Base-by-base conservation (phyloP, 2,329 filamentous ascomycete genomes). In the Penicillium thymicola region DNA sequence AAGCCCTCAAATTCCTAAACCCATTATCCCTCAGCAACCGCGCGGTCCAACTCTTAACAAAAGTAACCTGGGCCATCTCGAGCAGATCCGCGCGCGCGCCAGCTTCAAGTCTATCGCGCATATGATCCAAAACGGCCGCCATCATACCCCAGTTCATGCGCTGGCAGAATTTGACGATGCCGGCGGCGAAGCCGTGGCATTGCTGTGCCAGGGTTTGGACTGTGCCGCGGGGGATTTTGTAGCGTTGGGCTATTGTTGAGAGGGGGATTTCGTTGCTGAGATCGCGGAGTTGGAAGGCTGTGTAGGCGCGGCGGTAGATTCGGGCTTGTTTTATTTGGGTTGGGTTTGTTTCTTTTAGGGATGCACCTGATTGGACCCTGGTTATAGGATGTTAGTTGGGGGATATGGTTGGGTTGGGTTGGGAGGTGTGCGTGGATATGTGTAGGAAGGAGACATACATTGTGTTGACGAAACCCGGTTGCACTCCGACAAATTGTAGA, bases 151-250 rank as follows among this genome's bases (percentile, higher is more conserved):
- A 91, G 2, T 82, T 85, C 89, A 92, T 90, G 18, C 84, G 81
- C 62, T 90, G 81, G 67, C 89, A 92, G 67, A 92, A 92, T 62
- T 89, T 90, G 58, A 92, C 84, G 79, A 91, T 90, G 4, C 88
- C 88, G 2, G 87, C 87, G 4, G 88, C 89, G 66, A 92, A 92
- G 0, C 89, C 89, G 61, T 90, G 85, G 62, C 89, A 91, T 1
- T 86, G 88, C 65, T 90, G 88, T 2, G 88, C 84, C 2, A 92
- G 78, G 21, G 81, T 89, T 71, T 92, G 89, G 11, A 92, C 84
- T 5, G 82, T 80, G 2, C 89, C 89, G 21, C 89, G 82, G 9
- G 88, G 85, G 57, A 85, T 84, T 59, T 85, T 82, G 68, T 90
- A 92, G 67, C 89, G 90, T 16, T 79, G 79, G 27, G 89, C 86